Base-by-base conservation (phyloP, 2,329 filamentous ascomycete species). In the Colletotrichum spaethianum region DNA sequence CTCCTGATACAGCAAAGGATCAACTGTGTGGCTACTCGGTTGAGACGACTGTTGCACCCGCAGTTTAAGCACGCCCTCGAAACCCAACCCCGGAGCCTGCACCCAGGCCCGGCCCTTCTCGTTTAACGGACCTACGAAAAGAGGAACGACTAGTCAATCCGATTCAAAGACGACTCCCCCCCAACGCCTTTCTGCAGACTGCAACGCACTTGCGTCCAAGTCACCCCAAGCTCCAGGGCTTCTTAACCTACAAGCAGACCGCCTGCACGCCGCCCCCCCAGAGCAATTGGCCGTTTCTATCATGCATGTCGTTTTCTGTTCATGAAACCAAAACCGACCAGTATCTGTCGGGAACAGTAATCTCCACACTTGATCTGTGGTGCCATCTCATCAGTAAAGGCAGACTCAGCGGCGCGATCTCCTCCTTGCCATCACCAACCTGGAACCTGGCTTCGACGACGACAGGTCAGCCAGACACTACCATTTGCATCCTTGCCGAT, bases 251-350 rank as follows among this genome's bases (percentile, higher is more conserved):
- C 76, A 77, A 73, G 76, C 78, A 74, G 76, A 74, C 76, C 77
- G 77, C 78, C 80, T 78, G 79, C 80, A 77, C 77, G 77, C 75
- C 60, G 66, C 76, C 56, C 67, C 55, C 78, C 75, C 76, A 80
- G 79, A 81, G 81, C 80, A 69, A 83, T 83, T 83, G 80, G 77
- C 77, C 80, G 75, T 40, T 77, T 75, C 79, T 82, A 84, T 82
- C 80, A 87, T 87, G 86, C 85, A 87, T 85, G 82, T 79, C 80
- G 80, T 79, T 82, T 83, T 77, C 81, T 83, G 82, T 81, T 80
- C 80, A 82, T 82, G 81, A 81, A 80, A 76, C 82, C 76, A 82
- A 80, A 80, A 77, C 77, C 75, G 55, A 76, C 76, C 78, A 76
- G 77, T 76, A 73, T 75, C 75, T 72, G 74, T 77, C 75, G 78